Evolutionary conservation across 352 stramenopile species (phyloP).

Genomic region (Globisporangium takayamanum): DNA sequence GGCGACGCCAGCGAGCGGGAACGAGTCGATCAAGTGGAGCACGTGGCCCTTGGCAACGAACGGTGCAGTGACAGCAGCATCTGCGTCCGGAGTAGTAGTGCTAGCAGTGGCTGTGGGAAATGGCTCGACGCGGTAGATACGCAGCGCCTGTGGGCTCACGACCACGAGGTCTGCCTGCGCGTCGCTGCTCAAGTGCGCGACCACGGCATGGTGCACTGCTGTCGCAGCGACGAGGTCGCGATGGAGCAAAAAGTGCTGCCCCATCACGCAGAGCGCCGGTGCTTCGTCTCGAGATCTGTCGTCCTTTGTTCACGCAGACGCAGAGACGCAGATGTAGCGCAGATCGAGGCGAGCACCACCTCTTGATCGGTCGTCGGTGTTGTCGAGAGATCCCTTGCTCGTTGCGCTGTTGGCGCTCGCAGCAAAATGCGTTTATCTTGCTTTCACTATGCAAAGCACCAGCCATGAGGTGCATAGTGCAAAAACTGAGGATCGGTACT

Average conservation of each 20-base stretch:
- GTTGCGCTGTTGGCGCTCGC: no score
- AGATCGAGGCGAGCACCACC: no score
- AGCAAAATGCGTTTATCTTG: no score
- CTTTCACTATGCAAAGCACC: no score
- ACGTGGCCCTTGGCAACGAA: conserved; percentile 45
- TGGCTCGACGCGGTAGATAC: conserved; percentile 78
- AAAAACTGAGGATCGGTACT: no score
- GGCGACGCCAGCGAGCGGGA: conserved; percentile 62
- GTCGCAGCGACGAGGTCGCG: conserved; percentile 75
- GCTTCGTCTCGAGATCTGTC: no score
- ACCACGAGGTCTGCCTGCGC: conserved; percentile 64
- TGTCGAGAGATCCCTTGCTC: no score
- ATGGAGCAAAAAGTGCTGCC: conserved; percentile 83
- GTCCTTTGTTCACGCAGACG: no score
- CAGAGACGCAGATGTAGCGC: no score
- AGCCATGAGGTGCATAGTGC: no score
- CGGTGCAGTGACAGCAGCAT: neutral
- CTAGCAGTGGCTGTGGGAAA: conserved; percentile 12
- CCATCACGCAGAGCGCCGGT: conserved; percentile 24
- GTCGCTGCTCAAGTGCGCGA: conserved; percentile 66
- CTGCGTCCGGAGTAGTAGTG: neutral
- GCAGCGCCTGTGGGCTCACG: conserved; percentile 61
- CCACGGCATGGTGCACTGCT: conserved; percentile 64
- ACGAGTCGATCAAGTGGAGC: conserved; percentile 64
- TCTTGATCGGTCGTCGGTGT: no score